Conservation (phyloP, 2,329 filamentous ascomycete species). For the Lachnellula suecica region DNA sequence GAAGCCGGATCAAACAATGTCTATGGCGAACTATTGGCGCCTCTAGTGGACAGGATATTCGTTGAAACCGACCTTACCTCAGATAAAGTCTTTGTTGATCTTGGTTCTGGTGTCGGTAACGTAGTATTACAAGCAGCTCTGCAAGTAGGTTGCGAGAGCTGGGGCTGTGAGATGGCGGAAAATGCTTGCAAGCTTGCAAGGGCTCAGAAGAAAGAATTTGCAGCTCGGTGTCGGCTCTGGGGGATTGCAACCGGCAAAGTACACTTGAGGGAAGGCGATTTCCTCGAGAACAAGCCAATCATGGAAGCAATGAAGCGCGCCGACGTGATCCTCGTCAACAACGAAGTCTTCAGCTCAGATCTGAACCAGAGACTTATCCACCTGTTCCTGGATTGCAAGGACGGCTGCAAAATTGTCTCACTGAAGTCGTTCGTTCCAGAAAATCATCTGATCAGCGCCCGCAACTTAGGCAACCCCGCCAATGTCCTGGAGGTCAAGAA, state of each 20-base stretch:
- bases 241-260: constrained; percentile 78
- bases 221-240: constrained; percentile 84
- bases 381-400: constrained; percentile 91
- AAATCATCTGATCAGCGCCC: constrained; percentile 69
- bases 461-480: constrained; percentile 76
- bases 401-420: constrained; percentile 86
- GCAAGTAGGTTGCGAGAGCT: constrained; percentile 90
- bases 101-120: constrained; percentile 95
- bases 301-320: constrained; percentile 74
- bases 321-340: constrained; percentile 97
- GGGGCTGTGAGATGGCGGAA: constrained; percentile 95
- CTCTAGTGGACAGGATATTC: constrained; percentile 82
- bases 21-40: constrained; percentile 87
- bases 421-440: constrained; percentile 88
- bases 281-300: constrained; percentile 71
- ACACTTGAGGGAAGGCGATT: constrained; percentile 80
- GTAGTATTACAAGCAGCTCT: constrained; percentile 92
- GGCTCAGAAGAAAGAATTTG: constrained; percentile 79
- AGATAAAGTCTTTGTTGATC: constrained; percentile 85
- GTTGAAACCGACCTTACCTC: constrained; percentile 74
- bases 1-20: constrained; percentile 90
- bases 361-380: constrained; percentile 83
- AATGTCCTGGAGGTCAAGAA: constrained; percentile 78
- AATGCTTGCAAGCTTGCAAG: constrained; percentile 83
- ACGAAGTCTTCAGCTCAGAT: constrained; percentile 88